Evolutionary conservation across 2,329 filamentous ascomycete species (phyloP).

Genomic region (Simplicillium sp.): DNA sequence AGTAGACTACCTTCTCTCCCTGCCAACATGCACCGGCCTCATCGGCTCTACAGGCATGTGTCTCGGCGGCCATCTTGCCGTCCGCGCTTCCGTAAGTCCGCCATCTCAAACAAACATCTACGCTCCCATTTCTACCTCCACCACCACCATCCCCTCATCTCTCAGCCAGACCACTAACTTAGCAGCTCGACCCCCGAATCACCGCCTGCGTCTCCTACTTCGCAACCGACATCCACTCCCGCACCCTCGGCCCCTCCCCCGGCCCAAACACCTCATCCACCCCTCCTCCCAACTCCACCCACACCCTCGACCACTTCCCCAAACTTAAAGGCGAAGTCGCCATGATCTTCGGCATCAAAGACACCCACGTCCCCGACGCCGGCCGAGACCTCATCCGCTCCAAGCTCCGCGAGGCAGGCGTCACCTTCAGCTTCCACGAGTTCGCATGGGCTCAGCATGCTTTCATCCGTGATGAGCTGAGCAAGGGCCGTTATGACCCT

Average conservation of each 20-base stretch:
- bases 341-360: conserved; percentile 87
- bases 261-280: conserved; percentile 35
- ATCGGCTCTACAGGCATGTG: conserved; percentile 86
- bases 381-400: conserved; percentile 77
- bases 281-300: conserved; percentile 28
- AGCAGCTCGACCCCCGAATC: conserved; percentile 62
- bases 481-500: conserved; percentile 89
- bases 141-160: neutral
- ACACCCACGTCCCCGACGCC: conserved; percentile 78
- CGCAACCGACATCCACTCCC: conserved; percentile 80
- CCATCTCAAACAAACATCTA: neutral
- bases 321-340: conserved; percentile 75
- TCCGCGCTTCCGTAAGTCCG: conserved; percentile 42
- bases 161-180: neutral
- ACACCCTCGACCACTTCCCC: conserved; percentile 44
- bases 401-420: conserved; percentile 67
- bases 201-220: conserved; percentile 79
- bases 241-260: conserved; percentile 57
- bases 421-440: conserved; percentile 76
- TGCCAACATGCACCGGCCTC: conserved; percentile 71
- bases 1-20: conserved; percentile 59
- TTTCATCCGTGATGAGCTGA: conserved; percentile 86
- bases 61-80: conserved; percentile 76
- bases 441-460: conserved; percentile 91
- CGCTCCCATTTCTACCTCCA: conserved; percentile 1